phyloP scores from a whole-genome alignment of 2,329 filamentous ascomycete species.

The Paracamarosporium sp. region DNA sequence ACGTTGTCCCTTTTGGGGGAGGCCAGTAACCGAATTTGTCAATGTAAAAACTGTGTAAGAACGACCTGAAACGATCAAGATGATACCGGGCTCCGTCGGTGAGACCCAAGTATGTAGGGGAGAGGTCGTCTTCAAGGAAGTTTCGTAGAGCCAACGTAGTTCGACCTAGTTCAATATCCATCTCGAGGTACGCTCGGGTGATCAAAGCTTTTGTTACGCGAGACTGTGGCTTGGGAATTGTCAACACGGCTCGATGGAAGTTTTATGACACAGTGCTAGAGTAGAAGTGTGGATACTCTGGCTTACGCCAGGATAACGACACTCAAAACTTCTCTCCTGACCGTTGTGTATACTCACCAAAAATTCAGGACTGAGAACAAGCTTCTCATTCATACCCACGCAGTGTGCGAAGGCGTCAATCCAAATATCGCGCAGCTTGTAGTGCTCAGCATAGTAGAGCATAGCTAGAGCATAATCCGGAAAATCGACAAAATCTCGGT shows the following conservation, averaged over 20 bases:
- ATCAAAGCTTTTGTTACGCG: constrained; percentile 69
- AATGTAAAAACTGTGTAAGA: constrained; percentile 71
- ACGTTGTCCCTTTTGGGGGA: constrained; percentile 60
- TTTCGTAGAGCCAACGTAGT: constrained; percentile 65
- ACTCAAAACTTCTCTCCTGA: neutral
- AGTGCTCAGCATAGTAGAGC: constrained; percentile 71
- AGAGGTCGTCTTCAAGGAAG: constrained; percentile 76
- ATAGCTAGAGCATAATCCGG: constrained; percentile 73
- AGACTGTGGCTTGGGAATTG: constrained; percentile 43
- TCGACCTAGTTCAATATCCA: constrained; percentile 68
- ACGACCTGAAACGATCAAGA: constrained; percentile 74
- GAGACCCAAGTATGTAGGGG: constrained; percentile 70
- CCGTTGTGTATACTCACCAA: constrained; percentile 54
- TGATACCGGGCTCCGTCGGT: constrained; percentile 67
- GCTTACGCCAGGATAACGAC: neutral
- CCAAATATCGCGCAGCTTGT: constrained; percentile 70
- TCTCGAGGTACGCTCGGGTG: constrained; percentile 66
- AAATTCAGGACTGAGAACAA: constrained; percentile 66
- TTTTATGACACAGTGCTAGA: neutral
- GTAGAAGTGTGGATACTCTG: neutral
- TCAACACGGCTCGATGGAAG: constrained; percentile 11
- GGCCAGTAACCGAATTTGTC: constrained; percentile 76
- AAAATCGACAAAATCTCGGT: constrained; percentile 69
- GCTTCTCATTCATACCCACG: constrained; percentile 73
- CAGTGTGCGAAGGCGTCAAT: constrained; percentile 78